Conservation (phyloP, 106 monocot species). For the Gastrodia elata region DNA sequence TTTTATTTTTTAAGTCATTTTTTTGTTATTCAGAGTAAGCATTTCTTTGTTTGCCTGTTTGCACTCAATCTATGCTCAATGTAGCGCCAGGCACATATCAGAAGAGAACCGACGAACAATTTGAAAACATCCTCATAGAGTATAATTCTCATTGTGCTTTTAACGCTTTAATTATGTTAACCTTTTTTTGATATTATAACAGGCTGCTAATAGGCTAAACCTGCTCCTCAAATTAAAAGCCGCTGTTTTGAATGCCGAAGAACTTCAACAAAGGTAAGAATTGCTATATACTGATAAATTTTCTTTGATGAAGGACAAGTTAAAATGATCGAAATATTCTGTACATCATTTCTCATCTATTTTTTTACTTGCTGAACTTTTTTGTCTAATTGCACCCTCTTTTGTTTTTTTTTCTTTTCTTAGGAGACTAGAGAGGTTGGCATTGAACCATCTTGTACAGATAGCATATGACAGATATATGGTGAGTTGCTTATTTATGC, state of each 20-base stretch:
- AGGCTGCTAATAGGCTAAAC: constrained; percentile 34
- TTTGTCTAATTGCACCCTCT: constrained; percentile 1
- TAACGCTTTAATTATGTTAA: not conserved
- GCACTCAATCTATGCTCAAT: not conserved
- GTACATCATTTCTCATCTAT: not conserved
- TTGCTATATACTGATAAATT: not conserved
- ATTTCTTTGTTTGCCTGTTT: not conserved
- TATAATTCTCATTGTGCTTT: not conserved
- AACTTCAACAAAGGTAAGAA: constrained; percentile 39
- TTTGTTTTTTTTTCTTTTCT: not conserved
- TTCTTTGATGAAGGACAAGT: not conserved
- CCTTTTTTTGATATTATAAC: constrained; percentile 8
- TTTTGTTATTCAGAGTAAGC: not conserved
- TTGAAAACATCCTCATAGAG: not conserved
- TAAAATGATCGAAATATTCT: not conserved
- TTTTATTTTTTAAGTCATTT: not conserved
- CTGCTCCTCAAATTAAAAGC: constrained; percentile 29
- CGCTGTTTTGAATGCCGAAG: constrained; percentile 26
- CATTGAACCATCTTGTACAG: constrained; percentile 44
- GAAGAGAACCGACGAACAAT: not conserved
- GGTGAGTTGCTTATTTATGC: constrained; percentile 40
- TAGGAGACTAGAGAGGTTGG: constrained; percentile 38
- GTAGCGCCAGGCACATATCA: not conserved
- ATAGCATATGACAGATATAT: constrained; percentile 46
- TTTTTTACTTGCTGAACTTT: too few species aligned